Evolutionary conservation across 805 yeast genomes (phyloP).

Genomic region (Danielia oregonensis): DNA sequence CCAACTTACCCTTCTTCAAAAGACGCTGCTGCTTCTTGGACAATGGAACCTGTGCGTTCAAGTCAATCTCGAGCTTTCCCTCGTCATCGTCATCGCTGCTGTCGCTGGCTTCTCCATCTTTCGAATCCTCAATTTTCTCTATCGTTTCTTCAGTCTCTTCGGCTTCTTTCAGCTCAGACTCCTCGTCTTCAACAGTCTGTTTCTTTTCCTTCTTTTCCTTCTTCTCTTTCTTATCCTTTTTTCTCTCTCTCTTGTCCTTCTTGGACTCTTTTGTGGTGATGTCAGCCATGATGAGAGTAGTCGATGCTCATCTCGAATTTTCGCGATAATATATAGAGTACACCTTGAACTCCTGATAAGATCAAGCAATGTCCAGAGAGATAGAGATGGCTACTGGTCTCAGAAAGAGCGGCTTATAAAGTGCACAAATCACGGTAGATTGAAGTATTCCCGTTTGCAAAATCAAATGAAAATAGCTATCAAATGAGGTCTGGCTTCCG

Average conservation of each 20-base stretch:
- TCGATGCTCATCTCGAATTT: slow-evolving; percentile 10
- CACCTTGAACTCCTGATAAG: too few relatives aligned
- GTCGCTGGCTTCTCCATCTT: neutral
- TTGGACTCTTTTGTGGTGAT: slow-evolving; percentile 12
- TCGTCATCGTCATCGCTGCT: slow-evolving; percentile 4
- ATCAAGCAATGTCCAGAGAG: too few relatives aligned
- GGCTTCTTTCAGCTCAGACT: neutral
- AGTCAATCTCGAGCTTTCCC: slow-evolving; percentile 66
- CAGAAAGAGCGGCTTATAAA: too few relatives aligned
- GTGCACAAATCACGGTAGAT: too few relatives aligned
- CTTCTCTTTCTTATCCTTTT: slow-evolving; percentile 18
- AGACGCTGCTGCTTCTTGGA: slow-evolving; percentile 89
- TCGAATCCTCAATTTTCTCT: neutral
- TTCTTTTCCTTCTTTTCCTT: slow-evolving; percentile 15
- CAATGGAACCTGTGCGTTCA: slow-evolving; percentile 54
- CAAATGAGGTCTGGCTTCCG: too few relatives aligned
- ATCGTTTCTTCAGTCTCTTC: neutral
- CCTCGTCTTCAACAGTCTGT: neutral
- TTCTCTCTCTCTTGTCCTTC: slow-evolving; percentile 21
- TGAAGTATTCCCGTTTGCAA: too few relatives aligned
- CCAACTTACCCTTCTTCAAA: slow-evolving; percentile 75
- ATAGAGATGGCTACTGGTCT: too few relatives aligned
- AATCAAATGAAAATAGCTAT: too few relatives aligned
- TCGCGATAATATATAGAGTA: too few relatives aligned
- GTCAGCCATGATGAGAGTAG: slow-evolving; percentile 10